A percentile compares a stretch with the other conserved stretches of the same genome.
phyloP scores from a whole-genome alignment of 768 basidiomycete species.

The Phylloporus sp. region DNA sequence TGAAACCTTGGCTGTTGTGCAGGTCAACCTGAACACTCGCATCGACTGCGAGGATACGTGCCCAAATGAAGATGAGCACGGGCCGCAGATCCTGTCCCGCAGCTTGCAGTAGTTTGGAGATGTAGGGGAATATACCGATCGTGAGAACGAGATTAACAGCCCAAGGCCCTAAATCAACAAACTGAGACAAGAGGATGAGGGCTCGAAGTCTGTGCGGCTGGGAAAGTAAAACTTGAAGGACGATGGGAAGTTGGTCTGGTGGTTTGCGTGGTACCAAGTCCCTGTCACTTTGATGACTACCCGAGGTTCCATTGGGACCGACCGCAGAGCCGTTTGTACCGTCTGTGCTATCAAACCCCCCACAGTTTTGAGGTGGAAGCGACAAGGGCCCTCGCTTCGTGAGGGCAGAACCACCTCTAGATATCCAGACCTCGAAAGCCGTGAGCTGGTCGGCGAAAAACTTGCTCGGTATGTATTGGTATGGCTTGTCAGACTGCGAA shows the following conservation, averaged over 20 bases:
- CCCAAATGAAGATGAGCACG: constrained; percentile 98
- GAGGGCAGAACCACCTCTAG: constrained; percentile 82
- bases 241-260: constrained; percentile 95
- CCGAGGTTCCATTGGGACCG: constrained; percentile 14
- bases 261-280: constrained; percentile 80
- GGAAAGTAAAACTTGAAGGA: constrained; percentile 93
- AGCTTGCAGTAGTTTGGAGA: constrained; percentile 92
- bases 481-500: constrained; percentile 42
- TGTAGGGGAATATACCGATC: constrained; percentile 98
- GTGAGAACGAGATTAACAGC: constrained; percentile 93
- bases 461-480: constrained; percentile 76
- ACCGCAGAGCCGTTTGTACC: constrained; percentile 8
- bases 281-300: constrained; percentile 21
- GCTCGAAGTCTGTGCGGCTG: constrained; percentile 95
- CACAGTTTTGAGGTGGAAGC: constrained; percentile 47
- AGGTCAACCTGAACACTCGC: constrained; percentile 87
- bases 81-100: constrained; percentile 94
- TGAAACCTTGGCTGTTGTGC: constrained; percentile 73
- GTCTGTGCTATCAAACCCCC: constrained; percentile 25
- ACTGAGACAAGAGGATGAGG: constrained; percentile 92
- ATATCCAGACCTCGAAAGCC: constrained; percentile 98
- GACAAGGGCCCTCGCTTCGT: constrained; percentile 74
- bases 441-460: constrained; percentile 97
- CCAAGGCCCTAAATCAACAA: constrained; percentile 98
- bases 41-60: constrained; percentile 95